These are phyloP conservation scores for Penicillium sp. DNA, from an alignment of 2,329 filamentous ascomycete species.

Conservation along the genomic window DNA sequence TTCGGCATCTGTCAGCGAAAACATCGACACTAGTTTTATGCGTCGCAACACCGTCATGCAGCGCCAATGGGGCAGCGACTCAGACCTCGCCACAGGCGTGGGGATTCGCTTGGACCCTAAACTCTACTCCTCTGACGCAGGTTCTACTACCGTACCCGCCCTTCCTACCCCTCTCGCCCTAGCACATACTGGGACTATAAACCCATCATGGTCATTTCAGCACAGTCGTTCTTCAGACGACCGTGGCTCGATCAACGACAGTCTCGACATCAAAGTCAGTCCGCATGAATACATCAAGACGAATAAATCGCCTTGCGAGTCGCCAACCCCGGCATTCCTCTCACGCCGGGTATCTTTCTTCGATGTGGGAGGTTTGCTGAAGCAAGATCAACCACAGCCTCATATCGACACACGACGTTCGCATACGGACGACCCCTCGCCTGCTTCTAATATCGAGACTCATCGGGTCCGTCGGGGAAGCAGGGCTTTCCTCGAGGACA, in stretches of 20 bases:
- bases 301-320: constrained; percentile 24
- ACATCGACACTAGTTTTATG: constrained; percentile 36
- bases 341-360: constrained; percentile 70
- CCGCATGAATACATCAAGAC: constrained; percentile 35
- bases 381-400: constrained; percentile 31
- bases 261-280: constrained; percentile 30
- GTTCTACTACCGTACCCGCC: constrained; percentile 31
- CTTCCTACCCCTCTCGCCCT: constrained; percentile 24
- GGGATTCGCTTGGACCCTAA: constrained; percentile 62
- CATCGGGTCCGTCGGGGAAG: constrained; percentile 21
- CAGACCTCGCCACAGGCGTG: constrained; percentile 76
- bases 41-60: constrained; percentile 56
- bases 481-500: constrained; percentile 32
- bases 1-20: constrained; percentile 48
- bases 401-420: constrained; percentile 4
- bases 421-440: constrained; percentile 5
- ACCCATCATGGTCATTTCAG: constrained; percentile 33
- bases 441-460: not conserved
- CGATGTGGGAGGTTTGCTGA: constrained; percentile 73
- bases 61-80: constrained; percentile 79
- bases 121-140: constrained; percentile 35
- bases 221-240: constrained; percentile 25
- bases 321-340: constrained; percentile 22
- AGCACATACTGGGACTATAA: constrained; percentile 26
- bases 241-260: constrained; percentile 26